These are phyloP conservation scores for Trichoderma orchidacearum DNA, from an alignment of 495 filamentous ascomycete genomes.

Conservation along the genomic window DNA sequence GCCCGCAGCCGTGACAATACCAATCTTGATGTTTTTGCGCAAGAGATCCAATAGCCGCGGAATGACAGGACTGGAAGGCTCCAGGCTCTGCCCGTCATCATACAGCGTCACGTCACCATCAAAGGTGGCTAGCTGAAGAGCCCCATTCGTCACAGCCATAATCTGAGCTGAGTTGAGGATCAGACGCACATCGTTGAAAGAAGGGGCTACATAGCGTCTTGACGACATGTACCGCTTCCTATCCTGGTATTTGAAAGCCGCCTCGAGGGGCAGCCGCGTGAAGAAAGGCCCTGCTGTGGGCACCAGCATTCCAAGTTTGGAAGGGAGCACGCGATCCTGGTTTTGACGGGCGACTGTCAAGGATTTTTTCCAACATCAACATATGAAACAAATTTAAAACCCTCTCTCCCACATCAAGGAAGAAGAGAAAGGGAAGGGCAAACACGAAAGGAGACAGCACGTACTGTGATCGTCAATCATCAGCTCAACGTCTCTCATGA, in stretches of 20 bases:
- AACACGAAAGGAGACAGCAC: constrained; percentile 6
- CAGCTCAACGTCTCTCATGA: constrained; percentile 84
- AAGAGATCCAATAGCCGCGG: constrained; percentile 53
- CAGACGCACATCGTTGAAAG: constrained; percentile 91
- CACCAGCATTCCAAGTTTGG: constrained; percentile 86
- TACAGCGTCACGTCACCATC: constrained; percentile 97
- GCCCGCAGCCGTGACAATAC: constrained; percentile 93
- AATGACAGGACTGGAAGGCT: constrained; percentile 61
- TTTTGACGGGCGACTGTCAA: constrained; percentile 57
- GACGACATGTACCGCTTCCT: constrained; percentile 70
- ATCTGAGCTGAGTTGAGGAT: constrained; percentile 91
- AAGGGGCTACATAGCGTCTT: constrained; percentile 87
- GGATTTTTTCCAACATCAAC: constrained; percentile 5
- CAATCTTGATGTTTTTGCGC: constrained; percentile 55
- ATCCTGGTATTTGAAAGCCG: constrained; percentile 88
- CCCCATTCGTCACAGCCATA: constrained; percentile 63
- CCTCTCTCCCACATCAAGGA: too few relatives aligned
- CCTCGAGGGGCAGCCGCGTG: constrained; percentile 69
- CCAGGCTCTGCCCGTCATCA: constrained; percentile 76
- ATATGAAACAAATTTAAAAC: neutral
- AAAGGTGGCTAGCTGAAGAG: constrained; percentile 76
- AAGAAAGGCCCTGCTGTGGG: constrained; percentile 86
- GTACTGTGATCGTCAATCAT: constrained; percentile 88
- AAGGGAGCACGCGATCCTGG: constrained; percentile 46
- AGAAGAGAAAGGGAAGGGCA: neutral